Percentiles rank a stretch among this genome's conserved stretches.
These are phyloP conservation scores for Alternaria panax DNA, from an alignment of 2,329 filamentous ascomycete species.

Conservation along the genomic window DNA sequence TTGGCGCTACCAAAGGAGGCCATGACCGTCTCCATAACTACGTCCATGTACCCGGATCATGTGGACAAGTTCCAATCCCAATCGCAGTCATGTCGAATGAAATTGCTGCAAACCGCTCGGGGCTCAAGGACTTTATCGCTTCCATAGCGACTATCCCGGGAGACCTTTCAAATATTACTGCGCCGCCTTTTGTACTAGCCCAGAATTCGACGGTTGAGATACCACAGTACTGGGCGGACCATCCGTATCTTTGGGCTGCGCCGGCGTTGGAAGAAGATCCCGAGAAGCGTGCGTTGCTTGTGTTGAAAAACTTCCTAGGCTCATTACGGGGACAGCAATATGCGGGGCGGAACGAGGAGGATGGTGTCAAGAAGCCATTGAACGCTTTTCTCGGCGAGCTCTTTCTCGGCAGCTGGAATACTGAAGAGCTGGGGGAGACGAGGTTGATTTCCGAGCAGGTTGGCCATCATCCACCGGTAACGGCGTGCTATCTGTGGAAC, in stretches of 20 bases:
- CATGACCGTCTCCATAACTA: conserved; percentile 7
- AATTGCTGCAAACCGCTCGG: conserved; percentile 40
- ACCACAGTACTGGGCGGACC: conserved; percentile 57
- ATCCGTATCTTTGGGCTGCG: conserved; percentile 55
- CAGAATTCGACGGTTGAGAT: conserved; percentile 57
- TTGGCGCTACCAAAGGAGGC: conserved; percentile 5
- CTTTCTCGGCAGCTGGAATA: conserved; percentile 50
- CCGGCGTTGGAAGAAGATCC: conserved; percentile 53
- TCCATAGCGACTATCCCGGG: conserved; percentile 57
- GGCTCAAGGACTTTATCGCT: conserved; percentile 43
- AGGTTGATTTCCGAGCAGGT: conserved; percentile 56
- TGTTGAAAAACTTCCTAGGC: conserved; percentile 59
- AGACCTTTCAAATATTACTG: conserved; percentile 57
- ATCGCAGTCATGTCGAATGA: conserved; percentile 24
- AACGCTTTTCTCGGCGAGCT: conserved; percentile 61
- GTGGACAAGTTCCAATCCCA: not conserved
- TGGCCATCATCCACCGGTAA: conserved; percentile 57
- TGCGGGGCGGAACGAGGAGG: conserved; percentile 51
- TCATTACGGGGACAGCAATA: conserved; percentile 59
- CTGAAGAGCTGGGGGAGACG: conserved; percentile 49
- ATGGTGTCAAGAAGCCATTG: conserved; percentile 60
- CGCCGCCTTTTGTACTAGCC: conserved; percentile 56
- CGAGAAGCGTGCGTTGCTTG: conserved; percentile 53
- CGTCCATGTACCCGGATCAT: not conserved
- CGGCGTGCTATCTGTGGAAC: conserved; percentile 58